Evolutionary conservation across 495 filamentous ascomycete species (phyloP).

Genomic region (Rusavskia elegans): DNA sequence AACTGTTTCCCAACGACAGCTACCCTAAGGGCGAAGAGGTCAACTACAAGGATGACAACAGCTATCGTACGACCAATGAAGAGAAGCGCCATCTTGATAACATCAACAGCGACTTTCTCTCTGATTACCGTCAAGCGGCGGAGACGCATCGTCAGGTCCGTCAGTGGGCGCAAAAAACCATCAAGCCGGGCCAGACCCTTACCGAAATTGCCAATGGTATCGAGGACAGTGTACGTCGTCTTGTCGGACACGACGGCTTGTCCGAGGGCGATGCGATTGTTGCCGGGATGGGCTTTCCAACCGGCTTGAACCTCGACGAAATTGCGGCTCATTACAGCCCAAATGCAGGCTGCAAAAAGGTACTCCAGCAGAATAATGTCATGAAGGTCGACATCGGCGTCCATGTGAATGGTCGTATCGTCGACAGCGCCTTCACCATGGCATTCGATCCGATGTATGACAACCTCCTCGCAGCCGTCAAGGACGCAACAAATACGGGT

Average conservation of each 20-base stretch:
- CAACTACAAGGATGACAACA: conserved; percentile 61
- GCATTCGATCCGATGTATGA: conserved; percentile 77
- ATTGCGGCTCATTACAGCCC: conserved; percentile 82
- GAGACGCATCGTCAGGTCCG: conserved; percentile 83
- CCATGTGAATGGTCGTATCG: conserved; percentile 79
- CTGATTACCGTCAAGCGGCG: conserved; percentile 73
- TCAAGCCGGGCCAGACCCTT: conserved; percentile 68
- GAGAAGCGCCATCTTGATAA: conserved; percentile 54
- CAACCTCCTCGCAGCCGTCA: conserved; percentile 63
- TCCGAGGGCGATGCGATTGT: conserved; percentile 63
- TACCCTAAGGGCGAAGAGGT: conserved; percentile 53
- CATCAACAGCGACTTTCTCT: conserved; percentile 62
- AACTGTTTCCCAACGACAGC: neutral
- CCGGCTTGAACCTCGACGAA: conserved; percentile 73
- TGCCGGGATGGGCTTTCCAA: conserved; percentile 81
- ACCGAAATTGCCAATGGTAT: conserved; percentile 75
- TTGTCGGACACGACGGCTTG: conserved; percentile 63
- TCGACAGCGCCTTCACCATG: conserved; percentile 88
- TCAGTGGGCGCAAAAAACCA: conserved; percentile 62
- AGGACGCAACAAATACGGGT: conserved; percentile 77
- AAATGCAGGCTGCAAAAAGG: conserved; percentile 76
- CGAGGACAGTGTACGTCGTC: conserved; percentile 65
- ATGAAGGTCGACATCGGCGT: conserved; percentile 92
- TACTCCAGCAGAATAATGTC: conserved; percentile 62
- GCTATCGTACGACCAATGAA: conserved; percentile 68